Percentiles rank a stretch among this genome's conserved stretches.
These are phyloP conservation scores for Chaetoscypha palmicola DNA, from an alignment of 2,329 filamentous ascomycete genomes.

Conservation along the genomic window DNA sequence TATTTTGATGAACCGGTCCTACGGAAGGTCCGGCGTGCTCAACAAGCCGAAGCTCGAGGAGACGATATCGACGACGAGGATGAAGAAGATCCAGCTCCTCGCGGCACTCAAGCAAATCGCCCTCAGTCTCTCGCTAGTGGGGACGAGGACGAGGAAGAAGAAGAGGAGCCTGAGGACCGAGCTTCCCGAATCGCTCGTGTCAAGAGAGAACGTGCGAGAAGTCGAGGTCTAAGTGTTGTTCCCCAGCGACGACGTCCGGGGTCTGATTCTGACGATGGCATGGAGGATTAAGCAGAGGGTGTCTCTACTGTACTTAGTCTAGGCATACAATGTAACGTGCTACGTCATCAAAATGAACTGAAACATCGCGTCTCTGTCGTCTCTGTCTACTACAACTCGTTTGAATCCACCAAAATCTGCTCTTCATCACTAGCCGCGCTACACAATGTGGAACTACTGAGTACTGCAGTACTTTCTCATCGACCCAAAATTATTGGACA, in stretches of 20 bases:
- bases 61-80: slow-evolving; percentile 38
- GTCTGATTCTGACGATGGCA: not conserved
- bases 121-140: slow-evolving; percentile 15
- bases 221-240: slow-evolving; percentile 12
- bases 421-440: too few relatives aligned
- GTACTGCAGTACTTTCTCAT: too few relatives aligned
- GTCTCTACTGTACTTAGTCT: too few relatives aligned
- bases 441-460: too few relatives aligned
- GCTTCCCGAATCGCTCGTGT: slow-evolving; percentile 8
- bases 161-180: slow-evolving; percentile 3
- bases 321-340: too few relatives aligned
- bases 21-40: slow-evolving; percentile 50
- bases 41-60: slow-evolving; percentile 37
- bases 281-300: not conserved
- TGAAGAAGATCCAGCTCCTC: slow-evolving; percentile 29
- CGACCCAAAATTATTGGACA: too few relatives aligned
- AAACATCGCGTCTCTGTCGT: too few relatives aligned
- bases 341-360: too few relatives aligned
- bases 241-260: not conserved
- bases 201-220: slow-evolving; percentile 16
- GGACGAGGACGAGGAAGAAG: slow-evolving; percentile 15
- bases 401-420: too few relatives aligned
- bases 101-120: slow-evolving; percentile 16
- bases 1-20: slow-evolving; percentile 48
- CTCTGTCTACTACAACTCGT: too few relatives aligned